phyloP scores from a whole-genome alignment of 805 yeast species.

The Candida sithepensis region DNA sequence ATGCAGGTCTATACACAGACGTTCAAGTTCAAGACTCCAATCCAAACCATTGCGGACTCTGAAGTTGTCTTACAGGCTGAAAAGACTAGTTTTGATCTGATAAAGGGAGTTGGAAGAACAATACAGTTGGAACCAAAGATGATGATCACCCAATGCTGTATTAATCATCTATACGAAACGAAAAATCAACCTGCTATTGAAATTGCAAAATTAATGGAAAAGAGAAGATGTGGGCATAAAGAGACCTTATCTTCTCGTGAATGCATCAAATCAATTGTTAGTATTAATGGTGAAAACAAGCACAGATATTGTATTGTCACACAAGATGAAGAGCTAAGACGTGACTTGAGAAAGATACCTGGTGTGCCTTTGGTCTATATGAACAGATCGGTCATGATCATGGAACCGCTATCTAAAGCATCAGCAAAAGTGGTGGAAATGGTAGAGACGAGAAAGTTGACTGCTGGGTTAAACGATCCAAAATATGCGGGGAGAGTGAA shows the following conservation, averaged over 20 bases:
- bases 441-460: constrained; percentile 65
- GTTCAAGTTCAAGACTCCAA: constrained; percentile 91
- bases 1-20: constrained; percentile 81
- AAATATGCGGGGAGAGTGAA: constrained; percentile 42
- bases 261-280: constrained; percentile 70
- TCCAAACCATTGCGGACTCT: constrained; percentile 85
- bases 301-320: constrained; percentile 89
- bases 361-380: constrained; percentile 88
- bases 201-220: constrained; percentile 78
- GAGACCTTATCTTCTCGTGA: constrained; percentile 55
- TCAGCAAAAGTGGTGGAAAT: constrained; percentile 47
- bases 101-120: constrained; percentile 75
- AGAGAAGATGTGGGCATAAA: constrained; percentile 86
- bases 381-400: constrained; percentile 88
- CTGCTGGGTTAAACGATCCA: constrained; percentile 72
- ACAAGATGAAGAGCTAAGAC: constrained; percentile 70
- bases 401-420: constrained; percentile 87
- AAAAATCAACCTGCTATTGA: constrained; percentile 74
- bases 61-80: constrained; percentile 65
- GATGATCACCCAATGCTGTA: constrained; percentile 94
- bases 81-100: constrained; percentile 69
- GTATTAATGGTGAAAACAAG: constrained; percentile 73
- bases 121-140: constrained; percentile 83
- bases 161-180: constrained; percentile 75
- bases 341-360: constrained; percentile 67